phyloP scores from a whole-genome alignment of 345 rosid species.

The Eucalyptus cloeziana region DNA sequence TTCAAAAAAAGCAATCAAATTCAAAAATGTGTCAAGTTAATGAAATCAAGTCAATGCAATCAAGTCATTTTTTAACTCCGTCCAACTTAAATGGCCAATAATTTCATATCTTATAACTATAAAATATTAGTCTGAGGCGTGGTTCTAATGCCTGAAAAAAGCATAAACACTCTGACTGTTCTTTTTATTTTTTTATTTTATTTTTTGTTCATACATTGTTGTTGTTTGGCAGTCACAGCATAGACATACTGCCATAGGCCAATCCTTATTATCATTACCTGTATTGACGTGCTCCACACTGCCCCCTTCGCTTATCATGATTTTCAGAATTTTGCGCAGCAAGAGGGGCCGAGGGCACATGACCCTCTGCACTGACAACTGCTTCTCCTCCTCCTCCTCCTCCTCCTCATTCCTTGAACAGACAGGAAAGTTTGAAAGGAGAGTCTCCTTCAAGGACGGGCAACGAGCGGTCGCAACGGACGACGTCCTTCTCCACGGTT shows the following conservation, averaged over 20 bases:
- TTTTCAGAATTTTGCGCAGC: background rate
- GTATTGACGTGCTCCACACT: background rate
- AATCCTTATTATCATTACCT: background rate
- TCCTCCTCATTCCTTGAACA: background rate
- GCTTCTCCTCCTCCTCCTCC: background rate
- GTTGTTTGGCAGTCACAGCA: background rate
- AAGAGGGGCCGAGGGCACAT: background rate
- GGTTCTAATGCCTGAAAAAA: background rate
- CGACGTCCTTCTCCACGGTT: background rate
- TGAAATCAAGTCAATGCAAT: no score
- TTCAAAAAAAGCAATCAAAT: background rate
- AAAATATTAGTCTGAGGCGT: background rate
- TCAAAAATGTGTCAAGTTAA: no score
- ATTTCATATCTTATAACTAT: no score
- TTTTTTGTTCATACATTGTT: background rate
- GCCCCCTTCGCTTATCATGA: background rate
- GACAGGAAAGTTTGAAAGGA: background rate
- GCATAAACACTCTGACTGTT: background rate
- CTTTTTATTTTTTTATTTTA: background rate
- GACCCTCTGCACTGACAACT: background rate
- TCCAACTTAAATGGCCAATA: background rate
- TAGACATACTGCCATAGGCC: background rate
- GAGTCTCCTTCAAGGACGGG: background rate
- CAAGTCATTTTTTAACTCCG: no score
- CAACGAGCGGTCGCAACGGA: background rate